Base-by-base conservation (phyloP, 345 rosid genomes). In the Acer saccharum region DNA sequence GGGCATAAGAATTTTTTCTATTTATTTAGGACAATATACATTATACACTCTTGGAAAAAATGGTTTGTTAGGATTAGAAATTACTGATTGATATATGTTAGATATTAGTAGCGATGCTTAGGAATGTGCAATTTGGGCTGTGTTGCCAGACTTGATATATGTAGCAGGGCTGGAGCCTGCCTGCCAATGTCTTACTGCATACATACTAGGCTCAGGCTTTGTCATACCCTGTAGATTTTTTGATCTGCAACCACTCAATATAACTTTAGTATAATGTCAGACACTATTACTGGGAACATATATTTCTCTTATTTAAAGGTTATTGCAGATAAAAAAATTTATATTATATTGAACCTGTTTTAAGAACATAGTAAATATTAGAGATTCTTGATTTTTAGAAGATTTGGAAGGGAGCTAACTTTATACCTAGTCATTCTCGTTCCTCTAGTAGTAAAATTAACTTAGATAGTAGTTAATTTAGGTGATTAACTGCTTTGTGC, bases 171-270 rank as follows among this genome's bases (percentile, higher is more conserved):
- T 11, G n/a, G 20, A 48, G 48, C 65, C 27, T 14, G 13, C 52
- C 54, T 41, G 13, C 72, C 23, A 17, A 65, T 64, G 16, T 46
- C 55, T 17, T 58, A 16, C 4, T 62, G 66, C 25, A 20, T 62
- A 65, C 62, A 50, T 68, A 23, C 43, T 8, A n/a, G 65, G 11
- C 50, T 70, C 61, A 48, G 29, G 32, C 23, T 75, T 69, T 68
- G 18, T 13, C 43, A 8, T 16, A 68, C 74, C 7, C 7, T 11
- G 23, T 57, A 10, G 3, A 13, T 68, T 25, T 1, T 46, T 68
- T 64, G 62, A 10, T 72, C 17, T 16, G 62, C 69, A 39, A 58
- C 29, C 17, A 73, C 11, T 60, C n/a, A 1, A 2, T 60, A 1
- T 8, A 57, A 21, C 52, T 64, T 14, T 61, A 14, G 27, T 61